These are phyloP conservation scores for Oryza brachyantha DNA, from an alignment of 176 grass and related monocot genomes.

Conservation along the genomic window DNA sequence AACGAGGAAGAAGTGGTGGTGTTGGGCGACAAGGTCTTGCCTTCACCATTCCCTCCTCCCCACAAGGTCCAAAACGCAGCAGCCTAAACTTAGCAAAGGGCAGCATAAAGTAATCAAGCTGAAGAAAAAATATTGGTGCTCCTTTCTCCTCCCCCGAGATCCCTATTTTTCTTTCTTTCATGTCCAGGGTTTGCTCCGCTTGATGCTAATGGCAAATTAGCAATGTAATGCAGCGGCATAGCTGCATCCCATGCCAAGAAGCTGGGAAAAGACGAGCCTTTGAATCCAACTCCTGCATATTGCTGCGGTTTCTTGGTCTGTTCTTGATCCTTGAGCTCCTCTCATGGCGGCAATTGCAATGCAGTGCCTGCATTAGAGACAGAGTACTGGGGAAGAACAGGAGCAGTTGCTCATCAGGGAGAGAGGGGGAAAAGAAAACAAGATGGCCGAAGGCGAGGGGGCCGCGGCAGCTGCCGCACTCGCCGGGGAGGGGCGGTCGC, in stretches of 20 bases:
- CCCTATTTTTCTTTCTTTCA: constrained; percentile 5
- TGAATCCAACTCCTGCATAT: neutral
- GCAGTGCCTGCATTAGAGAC: constrained; percentile 9
- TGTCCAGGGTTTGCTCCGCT: neutral
- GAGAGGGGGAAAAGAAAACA: neutral
- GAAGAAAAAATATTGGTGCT: neutral
- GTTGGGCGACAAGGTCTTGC: constrained; percentile 16
- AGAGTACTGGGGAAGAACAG: constrained; percentile 7
- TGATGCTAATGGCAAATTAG: constrained; percentile 23
- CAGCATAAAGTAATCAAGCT: neutral
- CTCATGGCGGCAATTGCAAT: neutral
- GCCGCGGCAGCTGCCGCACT: neutral
- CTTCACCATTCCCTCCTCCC: constrained; percentile 29
- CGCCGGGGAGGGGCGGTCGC: constrained; percentile 55
- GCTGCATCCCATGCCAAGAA: neutral
- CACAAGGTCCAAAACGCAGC: constrained; percentile 19
- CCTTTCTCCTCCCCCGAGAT: constrained; percentile 15
- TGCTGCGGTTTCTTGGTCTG: neutral
- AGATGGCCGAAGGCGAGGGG: constrained; percentile 43
- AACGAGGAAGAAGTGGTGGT: neutral
- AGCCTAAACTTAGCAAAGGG: constrained; percentile 27
- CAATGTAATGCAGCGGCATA: constrained; percentile 1
- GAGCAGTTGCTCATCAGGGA: neutral
- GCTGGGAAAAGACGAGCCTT: neutral
- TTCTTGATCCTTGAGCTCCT: constrained; percentile 18